Conservation (phyloP, 176 grass and related monocot genomes). For the sorghum (Sorghum bicolor) region Sorghum_bicolor_NCBIv3 NC_012876.2:64199001-64199500, state of each 20-base stretch:
- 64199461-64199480: background rate
- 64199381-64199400: slow-evolving; percentile 42
- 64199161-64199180: slow-evolving; percentile 96
- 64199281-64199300: slow-evolving; percentile 96
- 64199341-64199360: background rate
- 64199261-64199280: slow-evolving; percentile 81
- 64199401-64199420: slow-evolving; percentile 55
- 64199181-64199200: slow-evolving; percentile 70
- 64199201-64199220: slow-evolving; percentile 57
- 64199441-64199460: slow-evolving; percentile 35
- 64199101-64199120: slow-evolving; percentile 86
- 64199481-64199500: background rate
- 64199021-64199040: background rate
- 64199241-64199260: slow-evolving; percentile 84
- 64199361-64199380: slow-evolving; percentile 25
- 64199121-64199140: slow-evolving; percentile 85
- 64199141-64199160: slow-evolving; percentile 97
- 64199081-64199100: slow-evolving; percentile 53
- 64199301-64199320: slow-evolving; percentile 83
- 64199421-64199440: slow-evolving; percentile 40
- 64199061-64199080: too few relatives aligned
- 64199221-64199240: slow-evolving; percentile 83
- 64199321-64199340: slow-evolving; percentile 32
- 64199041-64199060: background rate
- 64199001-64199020: background rate